These are phyloP conservation scores for Fusarium sp. DNA, from an alignment of 2,329 filamentous ascomycete species.

Conservation along the genomic window DNA sequence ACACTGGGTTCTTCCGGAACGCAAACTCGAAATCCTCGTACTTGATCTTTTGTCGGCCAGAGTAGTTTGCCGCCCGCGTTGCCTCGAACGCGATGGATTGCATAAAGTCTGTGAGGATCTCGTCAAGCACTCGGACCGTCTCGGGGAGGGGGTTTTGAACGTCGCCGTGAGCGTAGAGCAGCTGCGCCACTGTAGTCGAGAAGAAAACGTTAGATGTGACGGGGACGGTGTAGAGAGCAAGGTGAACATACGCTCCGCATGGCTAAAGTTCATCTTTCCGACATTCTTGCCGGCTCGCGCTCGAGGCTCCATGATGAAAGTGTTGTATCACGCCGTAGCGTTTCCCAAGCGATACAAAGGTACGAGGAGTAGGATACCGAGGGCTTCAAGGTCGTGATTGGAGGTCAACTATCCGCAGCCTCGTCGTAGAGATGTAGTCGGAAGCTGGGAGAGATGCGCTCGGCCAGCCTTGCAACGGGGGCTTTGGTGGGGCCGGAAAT, in stretches of 20 bases:
- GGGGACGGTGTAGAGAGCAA: not conserved
- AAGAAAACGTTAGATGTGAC: not conserved
- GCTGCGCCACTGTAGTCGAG: conserved; percentile 69
- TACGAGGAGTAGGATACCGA: not conserved
- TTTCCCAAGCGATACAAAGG: conserved; percentile 8
- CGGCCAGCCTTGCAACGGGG: conserved; percentile 27
- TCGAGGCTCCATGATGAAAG: conserved; percentile 75
- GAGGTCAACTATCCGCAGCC: conserved; percentile 18
- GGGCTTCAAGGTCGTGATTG: not conserved
- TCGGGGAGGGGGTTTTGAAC: conserved; percentile 81
- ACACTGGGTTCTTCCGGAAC: conserved; percentile 84
- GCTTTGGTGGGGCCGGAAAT: conserved; percentile 31
- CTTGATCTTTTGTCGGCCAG: conserved; percentile 95
- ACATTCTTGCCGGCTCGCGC: conserved; percentile 84
- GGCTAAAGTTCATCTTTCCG: conserved; percentile 83
- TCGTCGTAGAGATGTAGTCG: conserved; percentile 36
- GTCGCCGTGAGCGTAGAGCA: conserved; percentile 86
- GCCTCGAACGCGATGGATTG: conserved; percentile 93
- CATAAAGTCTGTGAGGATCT: conserved; percentile 96
- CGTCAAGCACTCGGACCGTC: conserved; percentile 89
- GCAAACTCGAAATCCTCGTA: conserved; percentile 98
- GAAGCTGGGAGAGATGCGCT: conserved; percentile 17
- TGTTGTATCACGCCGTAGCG: conserved; percentile 13
- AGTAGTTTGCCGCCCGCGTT: conserved; percentile 84
- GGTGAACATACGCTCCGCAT: conserved; percentile 71